Conservation (phyloP, 2,329 filamentous ascomycete species). For the Fusarium sacchari region DNA sequence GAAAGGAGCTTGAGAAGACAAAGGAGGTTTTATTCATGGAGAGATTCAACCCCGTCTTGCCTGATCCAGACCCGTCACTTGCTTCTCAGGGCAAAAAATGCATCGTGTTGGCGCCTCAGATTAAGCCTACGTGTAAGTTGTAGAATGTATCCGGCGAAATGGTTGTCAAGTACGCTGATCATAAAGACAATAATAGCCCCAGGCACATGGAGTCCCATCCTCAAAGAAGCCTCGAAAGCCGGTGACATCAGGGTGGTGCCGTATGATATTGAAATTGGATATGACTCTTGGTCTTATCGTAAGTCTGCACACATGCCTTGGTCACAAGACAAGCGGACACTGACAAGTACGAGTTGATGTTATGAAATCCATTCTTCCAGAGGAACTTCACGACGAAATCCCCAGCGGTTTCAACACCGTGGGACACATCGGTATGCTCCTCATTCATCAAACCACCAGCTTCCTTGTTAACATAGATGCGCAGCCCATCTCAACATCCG, state of each 20-base stretch:
- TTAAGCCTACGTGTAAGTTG: slow-evolving; percentile 62
- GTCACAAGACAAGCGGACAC: background rate
- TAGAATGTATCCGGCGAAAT: background rate
- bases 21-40: slow-evolving; percentile 73
- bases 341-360: slow-evolving; percentile 73
- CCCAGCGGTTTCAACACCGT: slow-evolving; percentile 88
- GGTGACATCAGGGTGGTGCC: slow-evolving; percentile 77
- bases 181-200: slow-evolving; percentile 50
- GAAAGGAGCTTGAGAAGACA: slow-evolving; percentile 71
- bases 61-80: slow-evolving; percentile 67
- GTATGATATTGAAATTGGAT: slow-evolving; percentile 80
- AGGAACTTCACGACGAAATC: slow-evolving; percentile 81
- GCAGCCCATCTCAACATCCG: slow-evolving; percentile 90
- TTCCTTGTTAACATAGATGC: slow-evolving; percentile 20
- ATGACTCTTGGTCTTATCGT: slow-evolving; percentile 88
- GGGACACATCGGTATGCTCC: slow-evolving; percentile 78
- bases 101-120: slow-evolving; percentile 65
- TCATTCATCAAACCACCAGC: background rate
- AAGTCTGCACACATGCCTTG: slow-evolving; percentile 44
- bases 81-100: slow-evolving; percentile 69
- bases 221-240: slow-evolving; percentile 74
- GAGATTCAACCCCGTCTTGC: slow-evolving; percentile 69
- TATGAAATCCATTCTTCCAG: slow-evolving; percentile 81
- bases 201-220: slow-evolving; percentile 78
- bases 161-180: background rate